These are phyloP conservation scores for Cladorrhinum sp. DNA, from an alignment of 2,329 filamentous ascomycete genomes.

Conservation along the genomic window DNA sequence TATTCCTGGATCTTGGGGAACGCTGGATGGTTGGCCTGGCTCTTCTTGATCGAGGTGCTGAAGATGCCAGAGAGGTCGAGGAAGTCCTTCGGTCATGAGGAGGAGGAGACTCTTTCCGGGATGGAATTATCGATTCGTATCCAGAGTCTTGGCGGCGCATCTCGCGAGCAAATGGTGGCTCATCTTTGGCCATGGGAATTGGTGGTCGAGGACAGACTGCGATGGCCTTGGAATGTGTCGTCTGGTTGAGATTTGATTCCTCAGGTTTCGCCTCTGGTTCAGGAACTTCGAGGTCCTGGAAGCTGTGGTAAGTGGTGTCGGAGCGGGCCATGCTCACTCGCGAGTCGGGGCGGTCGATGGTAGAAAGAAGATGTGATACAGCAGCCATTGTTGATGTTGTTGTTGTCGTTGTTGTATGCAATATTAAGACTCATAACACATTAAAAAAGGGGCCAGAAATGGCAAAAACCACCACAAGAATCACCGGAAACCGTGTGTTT, in stretches of 20 bases:
- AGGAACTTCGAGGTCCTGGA: conserved; percentile 48
- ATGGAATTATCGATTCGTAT: conserved; percentile 50
- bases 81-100: conserved; percentile 30
- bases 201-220: conserved; percentile 17
- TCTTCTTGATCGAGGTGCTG: conserved; percentile 34
- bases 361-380: conserved; percentile 20
- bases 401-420: conserved; percentile 4
- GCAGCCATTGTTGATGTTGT: conserved; percentile 11
- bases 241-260: conserved; percentile 29
- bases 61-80: conserved; percentile 28
- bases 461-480: neutral
- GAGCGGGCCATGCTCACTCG: conserved; percentile 45
- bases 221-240: neutral
- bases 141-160: conserved; percentile 59
- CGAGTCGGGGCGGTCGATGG: conserved; percentile 32
- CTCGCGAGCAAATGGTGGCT: conserved; percentile 33
- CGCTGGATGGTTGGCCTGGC: conserved; percentile 43
- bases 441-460: conserved; percentile 10
- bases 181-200: conserved; percentile 20
- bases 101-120: conserved; percentile 34
- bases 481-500: neutral
- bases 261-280: conserved; percentile 34
- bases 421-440: conserved; percentile 21
- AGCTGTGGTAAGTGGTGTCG: conserved; percentile 54
- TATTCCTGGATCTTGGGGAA: conserved; percentile 37